Evolutionary conservation across 345 rosid species (phyloP), one percentile per base, ranked within the genome.

Genomic region (thale cress (Arabidopsis thaliana)): DNA sequence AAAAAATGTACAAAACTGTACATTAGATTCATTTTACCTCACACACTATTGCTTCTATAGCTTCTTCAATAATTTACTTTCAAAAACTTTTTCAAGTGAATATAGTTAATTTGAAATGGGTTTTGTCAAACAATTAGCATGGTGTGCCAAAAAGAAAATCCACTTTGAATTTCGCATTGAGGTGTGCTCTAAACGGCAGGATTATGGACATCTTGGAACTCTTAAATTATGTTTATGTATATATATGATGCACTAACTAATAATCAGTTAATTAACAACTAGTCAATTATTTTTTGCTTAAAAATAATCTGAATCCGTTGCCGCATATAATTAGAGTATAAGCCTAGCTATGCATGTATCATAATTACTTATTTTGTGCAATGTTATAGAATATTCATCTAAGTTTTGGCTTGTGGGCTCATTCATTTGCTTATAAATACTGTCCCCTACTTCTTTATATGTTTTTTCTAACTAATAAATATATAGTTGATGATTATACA

Each of bases 161-260:
- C 32, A 28, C 72, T 77, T 64, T 56, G n/a, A 59, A 63, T 56
- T 62, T 24, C 37, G 38, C 77, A 50, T 22, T 69, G 57, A 53
- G 72, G 38, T 57, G 76, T 59, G 85, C 65, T 75, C 68, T 71
- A 49, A 69, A 51, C 66, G 69, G 38, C 33, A 58, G 59, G 74
- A 66, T 58, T 82, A 78, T 81, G 67, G 71, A 80, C 79, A 74
- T 82, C 67, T 87, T 72, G 85, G 83, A 80, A 80, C 83, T 83
- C 84, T 76, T 80, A 67, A 76, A 28, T 8, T 62, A 69, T 52
- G 8, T 25, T 1, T 25, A 25, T 45, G 40, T 33, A 23, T 44
- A 25, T 34, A 44, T 37, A 14, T 37, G 23, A 57, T 60, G 55
- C 60, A 69, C 53, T 52, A 40, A 52, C 68, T 66, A 66, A 65